phyloP scores from a whole-genome alignment of 495 filamentous ascomycete species.

The Tuber umbilicatum region DNA sequence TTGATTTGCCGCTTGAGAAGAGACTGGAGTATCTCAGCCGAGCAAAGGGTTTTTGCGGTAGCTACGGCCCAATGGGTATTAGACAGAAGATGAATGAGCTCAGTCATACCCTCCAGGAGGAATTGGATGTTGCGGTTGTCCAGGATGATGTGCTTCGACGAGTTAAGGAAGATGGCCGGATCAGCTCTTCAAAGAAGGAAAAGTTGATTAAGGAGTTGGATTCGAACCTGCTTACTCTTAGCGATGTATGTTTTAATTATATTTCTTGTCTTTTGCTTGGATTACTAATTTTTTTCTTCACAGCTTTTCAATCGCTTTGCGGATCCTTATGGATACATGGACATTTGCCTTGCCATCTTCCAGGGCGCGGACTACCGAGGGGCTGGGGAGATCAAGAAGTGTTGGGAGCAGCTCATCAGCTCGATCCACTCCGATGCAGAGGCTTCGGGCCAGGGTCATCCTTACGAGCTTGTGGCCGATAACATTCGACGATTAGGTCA shows the following conservation, averaged over 20 bases:
- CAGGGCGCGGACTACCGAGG: slow-evolving; percentile 82
- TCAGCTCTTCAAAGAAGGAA: slow-evolving; percentile 53
- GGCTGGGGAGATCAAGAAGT: slow-evolving; percentile 66
- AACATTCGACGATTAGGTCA: slow-evolving; percentile 69
- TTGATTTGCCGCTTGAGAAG: slow-evolving; percentile 64
- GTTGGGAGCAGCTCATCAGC: slow-evolving; percentile 77
- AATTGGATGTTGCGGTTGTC: slow-evolving; percentile 88
- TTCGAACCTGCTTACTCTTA: slow-evolving; percentile 64
- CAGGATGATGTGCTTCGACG: slow-evolving; percentile 86
- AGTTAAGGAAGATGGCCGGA: slow-evolving; percentile 63
- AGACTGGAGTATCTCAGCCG: slow-evolving; percentile 82
- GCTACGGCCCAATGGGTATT: slow-evolving; percentile 35
- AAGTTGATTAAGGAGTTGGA: slow-evolving; percentile 62
- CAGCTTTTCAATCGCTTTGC: slow-evolving; percentile 87
- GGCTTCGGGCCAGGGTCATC: slow-evolving; percentile 50
- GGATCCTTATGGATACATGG: slow-evolving; percentile 81
- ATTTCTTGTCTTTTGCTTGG: slow-evolving; percentile 12
- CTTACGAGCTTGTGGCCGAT: slow-evolving; percentile 72
- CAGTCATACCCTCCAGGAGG: slow-evolving; percentile 70
- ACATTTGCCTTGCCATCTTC: slow-evolving; percentile 86
- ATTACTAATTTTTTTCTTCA: slow-evolving; percentile 31
- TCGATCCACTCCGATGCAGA: slow-evolving; percentile 59
- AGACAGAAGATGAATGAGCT: slow-evolving; percentile 48
- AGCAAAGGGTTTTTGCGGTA: slow-evolving; percentile 54
- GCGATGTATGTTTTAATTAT: slow-evolving; percentile 55